Base-by-base conservation (phyloP, 192 early-diverging fungal species). In the Entomortierella lignicola region DNA sequence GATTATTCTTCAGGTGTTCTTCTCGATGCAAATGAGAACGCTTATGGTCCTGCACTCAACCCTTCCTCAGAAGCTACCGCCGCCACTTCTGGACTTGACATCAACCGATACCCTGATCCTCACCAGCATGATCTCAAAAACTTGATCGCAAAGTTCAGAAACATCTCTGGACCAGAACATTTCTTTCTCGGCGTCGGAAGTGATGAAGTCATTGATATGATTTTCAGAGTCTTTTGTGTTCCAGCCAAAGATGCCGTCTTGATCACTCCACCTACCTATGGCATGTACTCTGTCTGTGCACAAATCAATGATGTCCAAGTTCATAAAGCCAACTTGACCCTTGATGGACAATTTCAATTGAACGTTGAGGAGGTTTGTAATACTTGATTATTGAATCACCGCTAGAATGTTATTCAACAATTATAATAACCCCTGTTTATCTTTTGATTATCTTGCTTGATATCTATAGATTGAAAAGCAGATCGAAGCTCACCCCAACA, bases 11-110 rank as follows among this genome's bases (percentile, higher is more conserved):
- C 82, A 10, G 98, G 98, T 27, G 93, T 99, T 54, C 84, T 99
- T 17, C 89, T 99, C n/a, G 97, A 99, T 72, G 97, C 98, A 34
- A 99, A 99, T 80, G 97, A 99, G 81, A 99, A 99, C 87, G 89
- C 94, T 60, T 95, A 92, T 77, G 98, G 98, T 0, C 83, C 84
- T 47, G 84, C 85, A 39, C 58, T 72, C 47, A 51, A 56, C 43
- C 63, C 62, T 41, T 31, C 50, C 39, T 80, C 55, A 11, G 72
- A 77, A 58, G 84, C 84, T 32, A 61, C 74, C 10, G 56, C 54
- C 32, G 34, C 66, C 21, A 79, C 61, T 42, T 20, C 74, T 18
- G 74, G 74, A 54, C 62, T 79, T 17, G 77, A 91, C 53, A 90
- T 98, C 54, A 91, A 98, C 84, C 86, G 97, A 57, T 99, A 99